Evolutionary conservation across 768 basidiomycete genomes (phyloP).

Genomic region (Dioszegia hungarica): DNA sequence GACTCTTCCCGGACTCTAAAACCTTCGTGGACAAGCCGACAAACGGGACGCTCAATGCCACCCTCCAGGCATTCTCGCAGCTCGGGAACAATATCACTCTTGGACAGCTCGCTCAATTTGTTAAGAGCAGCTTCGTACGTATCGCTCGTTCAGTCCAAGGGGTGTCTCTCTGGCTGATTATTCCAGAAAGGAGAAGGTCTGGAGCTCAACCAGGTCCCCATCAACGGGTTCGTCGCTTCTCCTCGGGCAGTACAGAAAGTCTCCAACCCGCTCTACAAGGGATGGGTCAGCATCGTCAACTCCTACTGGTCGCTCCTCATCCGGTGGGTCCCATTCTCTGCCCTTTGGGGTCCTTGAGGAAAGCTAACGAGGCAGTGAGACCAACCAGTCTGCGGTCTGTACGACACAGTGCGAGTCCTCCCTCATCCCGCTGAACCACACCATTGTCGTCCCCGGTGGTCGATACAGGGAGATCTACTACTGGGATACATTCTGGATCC

Average conservation of each 20-base stretch:
- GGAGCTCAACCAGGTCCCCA: constrained; percentile 63
- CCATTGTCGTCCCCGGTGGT: constrained; percentile 81
- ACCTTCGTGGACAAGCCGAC: constrained; percentile 85
- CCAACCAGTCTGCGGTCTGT: constrained; percentile 68
- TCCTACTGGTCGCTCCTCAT: constrained; percentile 78
- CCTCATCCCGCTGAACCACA: constrained; percentile 83
- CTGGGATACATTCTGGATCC: constrained; percentile 42
- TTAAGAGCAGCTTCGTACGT: constrained; percentile 64
- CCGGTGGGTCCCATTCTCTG: constrained; percentile 30
- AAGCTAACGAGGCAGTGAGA: constrained; percentile 49
- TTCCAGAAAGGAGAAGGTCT: constrained; percentile 67
- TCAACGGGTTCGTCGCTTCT: constrained; percentile 60
- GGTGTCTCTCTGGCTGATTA: neutral
- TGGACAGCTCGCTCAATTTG: constrained; percentile 63
- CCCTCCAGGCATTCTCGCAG: constrained; percentile 62
- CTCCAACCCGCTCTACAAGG: constrained; percentile 62
- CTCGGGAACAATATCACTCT: constrained; percentile 56
- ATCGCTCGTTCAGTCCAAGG: neutral
- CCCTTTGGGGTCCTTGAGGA: neutral
- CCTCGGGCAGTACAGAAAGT: constrained; percentile 71
- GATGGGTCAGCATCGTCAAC: constrained; percentile 74
- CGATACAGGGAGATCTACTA: constrained; percentile 58
- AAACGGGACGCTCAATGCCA: constrained; percentile 59
- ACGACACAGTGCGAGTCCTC: constrained; percentile 68
- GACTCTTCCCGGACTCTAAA: constrained; percentile 71